Base-by-base conservation (phyloP, 331 rosid species). In the Phaseolus coccineus region DNA sequence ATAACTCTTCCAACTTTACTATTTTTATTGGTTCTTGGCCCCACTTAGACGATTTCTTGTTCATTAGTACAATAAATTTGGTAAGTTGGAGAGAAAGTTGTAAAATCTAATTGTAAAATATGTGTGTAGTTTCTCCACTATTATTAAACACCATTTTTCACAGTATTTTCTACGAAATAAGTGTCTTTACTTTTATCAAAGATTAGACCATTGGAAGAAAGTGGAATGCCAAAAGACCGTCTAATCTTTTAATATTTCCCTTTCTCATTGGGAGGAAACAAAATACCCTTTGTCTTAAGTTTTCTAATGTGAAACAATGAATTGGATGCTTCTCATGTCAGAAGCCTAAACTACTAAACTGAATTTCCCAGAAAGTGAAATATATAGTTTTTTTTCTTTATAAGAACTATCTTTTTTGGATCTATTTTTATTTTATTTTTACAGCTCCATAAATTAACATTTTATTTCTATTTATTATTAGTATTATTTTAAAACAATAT, bases 161-260 rank as follows among this genome's bases (percentile, higher is more conserved):
- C 16, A n/a, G 62, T 57, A 71, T 24, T 64, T 87, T 82, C 85
- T 56, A 58, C 0, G 80, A 76, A 70, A 35, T 77, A 44, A 33
- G 51, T 35, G 75, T 5, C 56, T 4, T 22, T 22, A 22, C 25
- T 53, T 73, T 63, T 30, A 63, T n/a, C 11, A 25, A 50, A 8
- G 5, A 8, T 6, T 24, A 48, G 50, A 81, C 8, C 6, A 56
- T 53, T 56, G 35, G 53, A 12, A 80, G 42, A 53, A 25, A 68
- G 16, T 47, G 2, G 8, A 46, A 48, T 15, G 47, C 59, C 16
- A 3, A 13, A 47, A 27, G 25, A 47, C 59, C 44, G 7, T 68
- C 11, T 40, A 39, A 66, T 31, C 40, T 15, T 13, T 12, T 5
- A 27, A 58, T 8, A 27, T 27, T 25, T 10, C 5, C 31, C 31